Evolutionary conservation across 1,284 basidiomycete species (phyloP).

Genomic region (Trametes polyzona): DNA sequence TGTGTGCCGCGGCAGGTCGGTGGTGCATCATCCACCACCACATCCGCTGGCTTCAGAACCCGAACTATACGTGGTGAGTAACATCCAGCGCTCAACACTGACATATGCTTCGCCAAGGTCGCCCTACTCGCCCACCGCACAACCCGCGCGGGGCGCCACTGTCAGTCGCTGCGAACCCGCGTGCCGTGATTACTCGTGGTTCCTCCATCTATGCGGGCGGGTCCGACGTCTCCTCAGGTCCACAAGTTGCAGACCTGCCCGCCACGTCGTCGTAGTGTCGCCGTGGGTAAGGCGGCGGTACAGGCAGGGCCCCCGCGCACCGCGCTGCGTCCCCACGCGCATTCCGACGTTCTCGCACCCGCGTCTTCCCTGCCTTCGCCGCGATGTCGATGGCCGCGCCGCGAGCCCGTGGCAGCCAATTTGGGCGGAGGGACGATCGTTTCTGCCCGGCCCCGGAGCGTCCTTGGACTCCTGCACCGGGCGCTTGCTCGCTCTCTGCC

Average conservation of each 20-base stretch:
- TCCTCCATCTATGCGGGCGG: background rate
- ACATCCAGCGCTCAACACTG: too few species aligned
- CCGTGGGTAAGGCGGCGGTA: slow-evolving; percentile 5
- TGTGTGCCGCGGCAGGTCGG: background rate
- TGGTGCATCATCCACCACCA: too few species aligned
- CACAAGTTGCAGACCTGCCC: background rate
- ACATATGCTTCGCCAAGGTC: too few species aligned
- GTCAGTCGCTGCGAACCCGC: background rate
- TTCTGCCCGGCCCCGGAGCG: slow-evolving; percentile 1
- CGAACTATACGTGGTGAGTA: too few species aligned
- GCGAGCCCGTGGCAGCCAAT: background rate
- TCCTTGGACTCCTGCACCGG: background rate
- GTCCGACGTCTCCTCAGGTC: background rate
- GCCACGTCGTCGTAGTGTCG: slow-evolving; percentile 13
- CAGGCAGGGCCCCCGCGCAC: slow-evolving; percentile 26
- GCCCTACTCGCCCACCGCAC: too few species aligned
- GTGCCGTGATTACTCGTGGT: too few species aligned
- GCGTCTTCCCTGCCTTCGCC: slow-evolving; percentile 1
- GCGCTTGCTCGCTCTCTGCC: background rate
- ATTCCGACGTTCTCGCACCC: slow-evolving; percentile 17
- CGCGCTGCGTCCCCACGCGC: slow-evolving; percentile 12
- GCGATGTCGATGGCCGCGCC: background rate
- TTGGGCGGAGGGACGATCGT: slow-evolving; percentile 17
- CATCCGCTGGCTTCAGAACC: too few species aligned
- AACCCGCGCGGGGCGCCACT: background rate